Conservation (phyloP, 257 asterid species). For the Linaria vulgaris region DNA sequence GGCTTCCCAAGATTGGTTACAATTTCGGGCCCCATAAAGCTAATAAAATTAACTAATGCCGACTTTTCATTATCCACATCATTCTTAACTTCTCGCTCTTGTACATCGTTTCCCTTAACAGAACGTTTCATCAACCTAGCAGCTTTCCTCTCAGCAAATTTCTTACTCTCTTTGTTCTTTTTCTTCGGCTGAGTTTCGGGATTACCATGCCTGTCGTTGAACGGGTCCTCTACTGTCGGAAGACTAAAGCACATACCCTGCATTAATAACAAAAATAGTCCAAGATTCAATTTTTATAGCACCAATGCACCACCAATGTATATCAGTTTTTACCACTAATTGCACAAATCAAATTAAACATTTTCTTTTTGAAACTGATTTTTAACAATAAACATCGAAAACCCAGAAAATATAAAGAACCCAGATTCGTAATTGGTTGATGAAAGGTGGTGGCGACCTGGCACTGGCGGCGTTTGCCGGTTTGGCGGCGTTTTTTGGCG, state of each 20-base stretch:
- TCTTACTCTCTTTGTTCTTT: conserved; percentile 44
- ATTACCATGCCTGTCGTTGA: conserved; percentile 58
- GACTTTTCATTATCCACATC: conserved; percentile 25
- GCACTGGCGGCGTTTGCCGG: conserved; percentile 58
- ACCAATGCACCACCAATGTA: no score
- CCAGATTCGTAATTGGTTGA: not conserved
- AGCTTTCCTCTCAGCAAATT: conserved; percentile 30
- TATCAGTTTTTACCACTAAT: not conserved
- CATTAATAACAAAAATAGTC: no score
- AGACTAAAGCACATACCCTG: conserved; percentile 97
- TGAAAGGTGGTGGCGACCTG: conserved; percentile 38
- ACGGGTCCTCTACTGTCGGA: conserved; percentile 83
- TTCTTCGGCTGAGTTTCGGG: conserved; percentile 33
- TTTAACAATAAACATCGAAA: not conserved
- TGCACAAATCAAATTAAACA: no score
- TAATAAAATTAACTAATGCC: conserved; percentile 18
- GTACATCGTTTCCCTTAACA: not conserved
- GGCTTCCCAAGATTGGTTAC: conserved; percentile 37
- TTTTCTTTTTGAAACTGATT: not conserved
- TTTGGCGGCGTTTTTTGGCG: conserved; percentile 55
- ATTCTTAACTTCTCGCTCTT: conserved; percentile 13
- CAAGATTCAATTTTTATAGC: no score
- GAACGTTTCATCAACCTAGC: conserved; percentile 22
- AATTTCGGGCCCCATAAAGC: conserved; percentile 33
- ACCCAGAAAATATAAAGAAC: not conserved